Percentiles rank a stretch among this genome's conserved stretches.
Evolutionary conservation across 2,329 filamentous ascomycete genomes (phyloP).

Genomic region (Ceratocystis colombiana): DNA sequence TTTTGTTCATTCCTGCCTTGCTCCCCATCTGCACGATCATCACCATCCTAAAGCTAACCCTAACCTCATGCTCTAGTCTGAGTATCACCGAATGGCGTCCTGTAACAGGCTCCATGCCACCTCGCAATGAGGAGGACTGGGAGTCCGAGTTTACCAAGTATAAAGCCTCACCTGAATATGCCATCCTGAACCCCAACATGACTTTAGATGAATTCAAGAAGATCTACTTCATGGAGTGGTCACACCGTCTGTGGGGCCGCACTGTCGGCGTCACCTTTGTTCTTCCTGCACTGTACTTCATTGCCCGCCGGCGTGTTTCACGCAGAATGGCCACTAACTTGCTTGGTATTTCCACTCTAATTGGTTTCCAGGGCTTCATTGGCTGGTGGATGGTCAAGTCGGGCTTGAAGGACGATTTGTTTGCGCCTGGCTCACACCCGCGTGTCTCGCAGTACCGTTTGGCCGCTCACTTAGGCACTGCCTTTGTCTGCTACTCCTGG

Average conservation of each 20-base stretch:
- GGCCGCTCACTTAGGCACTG: constrained; percentile 77
- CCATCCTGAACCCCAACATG: constrained; percentile 88
- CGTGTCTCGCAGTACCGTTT: constrained; percentile 91
- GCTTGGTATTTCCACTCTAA: constrained; percentile 72
- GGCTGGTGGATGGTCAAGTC: constrained; percentile 99
- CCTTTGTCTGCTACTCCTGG: constrained; percentile 84
- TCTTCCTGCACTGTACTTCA: constrained; percentile 77
- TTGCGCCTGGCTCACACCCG: constrained; percentile 80
- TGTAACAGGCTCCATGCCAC: constrained; percentile 83
- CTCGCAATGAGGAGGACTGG: constrained; percentile 71
- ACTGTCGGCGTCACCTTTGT: constrained; percentile 85
- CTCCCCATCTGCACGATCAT: not conserved
- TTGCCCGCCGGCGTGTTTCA: constrained; percentile 68
- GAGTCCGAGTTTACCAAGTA: constrained; percentile 90
- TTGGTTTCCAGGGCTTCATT: constrained; percentile 88
- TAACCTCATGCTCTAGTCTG: constrained; percentile 45
- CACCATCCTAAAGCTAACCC: not conserved
- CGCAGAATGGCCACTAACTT: constrained; percentile 66
- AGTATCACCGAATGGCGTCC: constrained; percentile 99
- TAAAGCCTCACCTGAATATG: constrained; percentile 82
- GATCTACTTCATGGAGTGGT: constrained; percentile 99
- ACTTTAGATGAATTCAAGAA: constrained; percentile 87
- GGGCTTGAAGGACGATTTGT: constrained; percentile 88
- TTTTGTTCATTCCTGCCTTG: not conserved
- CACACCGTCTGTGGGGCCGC: constrained; percentile 86